Conservation (phyloP, 1,284 basidiomycete species). For the Microbotryomycetes sp. region DNA sequence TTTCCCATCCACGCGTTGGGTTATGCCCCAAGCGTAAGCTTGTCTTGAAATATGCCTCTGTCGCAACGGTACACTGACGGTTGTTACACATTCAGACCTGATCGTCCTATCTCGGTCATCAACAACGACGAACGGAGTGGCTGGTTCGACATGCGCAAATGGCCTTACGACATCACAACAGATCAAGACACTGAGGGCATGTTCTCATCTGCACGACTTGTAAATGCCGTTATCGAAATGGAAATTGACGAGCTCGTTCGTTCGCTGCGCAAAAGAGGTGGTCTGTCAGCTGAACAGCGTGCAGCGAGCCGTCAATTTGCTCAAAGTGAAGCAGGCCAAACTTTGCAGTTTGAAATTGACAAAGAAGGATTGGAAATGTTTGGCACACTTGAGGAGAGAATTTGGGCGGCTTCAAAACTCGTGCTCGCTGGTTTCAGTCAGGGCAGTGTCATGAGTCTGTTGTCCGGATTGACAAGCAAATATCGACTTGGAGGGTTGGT, state of each 20-base stretch:
- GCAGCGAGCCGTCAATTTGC: too few species aligned
- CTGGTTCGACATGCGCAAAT: conserved; percentile 28
- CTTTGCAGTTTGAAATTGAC: background rate
- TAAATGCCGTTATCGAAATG: conserved; percentile 18
- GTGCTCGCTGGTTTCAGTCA: conserved; percentile 26
- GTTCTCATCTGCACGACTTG: conserved; percentile 12
- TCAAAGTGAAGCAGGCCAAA: background rate
- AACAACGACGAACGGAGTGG: background rate
- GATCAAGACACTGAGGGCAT: conserved; percentile 12
- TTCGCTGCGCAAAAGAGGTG: background rate
- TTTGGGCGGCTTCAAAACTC: conserved; percentile 22
- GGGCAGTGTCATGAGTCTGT: conserved; percentile 12
- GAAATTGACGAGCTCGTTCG: conserved; percentile 24
- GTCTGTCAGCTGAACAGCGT: background rate
- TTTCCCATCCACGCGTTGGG: conserved; percentile 19
- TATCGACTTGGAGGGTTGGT: conserved; percentile 14
- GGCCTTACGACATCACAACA: conserved; percentile 15
- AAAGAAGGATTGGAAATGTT: conserved; percentile 6
- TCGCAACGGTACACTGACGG: too few species aligned
- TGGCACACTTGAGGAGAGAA: conserved; percentile 20
- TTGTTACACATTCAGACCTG: conserved; percentile 2
- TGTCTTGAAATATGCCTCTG: too few species aligned
- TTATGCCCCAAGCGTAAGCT: conserved; percentile 25
- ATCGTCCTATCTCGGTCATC: background rate
- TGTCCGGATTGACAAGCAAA: conserved; percentile 11